Conservation (phyloP, 1,139 yeast species). For the Spathaspora sp. region DNA sequence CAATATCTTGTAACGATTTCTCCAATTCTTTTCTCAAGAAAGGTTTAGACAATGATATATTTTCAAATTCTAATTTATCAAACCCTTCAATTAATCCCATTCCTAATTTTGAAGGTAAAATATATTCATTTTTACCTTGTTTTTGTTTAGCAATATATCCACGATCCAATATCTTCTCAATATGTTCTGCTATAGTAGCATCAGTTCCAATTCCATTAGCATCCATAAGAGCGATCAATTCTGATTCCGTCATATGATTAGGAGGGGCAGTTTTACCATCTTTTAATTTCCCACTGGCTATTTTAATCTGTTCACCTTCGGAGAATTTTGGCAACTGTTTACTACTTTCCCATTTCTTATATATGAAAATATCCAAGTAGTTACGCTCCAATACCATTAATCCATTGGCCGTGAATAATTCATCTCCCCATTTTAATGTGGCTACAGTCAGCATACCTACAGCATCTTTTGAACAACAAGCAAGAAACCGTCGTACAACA, state of each 20-base stretch:
- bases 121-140: slow-evolving; percentile 32
- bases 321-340: slow-evolving; percentile 65
- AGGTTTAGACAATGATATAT: slow-evolving; percentile 82
- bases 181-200: slow-evolving; percentile 98
- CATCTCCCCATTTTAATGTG: slow-evolving; percentile 74
- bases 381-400: slow-evolving; percentile 69
- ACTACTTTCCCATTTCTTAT: slow-evolving; percentile 74
- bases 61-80: slow-evolving; percentile 70
- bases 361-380: slow-evolving; percentile 77
- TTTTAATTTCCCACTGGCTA: slow-evolving; percentile 57
- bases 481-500: slow-evolving; percentile 81
- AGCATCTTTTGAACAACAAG: slow-evolving; percentile 92
- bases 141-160: slow-evolving; percentile 61
- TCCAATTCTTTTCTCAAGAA: slow-evolving; percentile 81
- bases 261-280: slow-evolving; percentile 85
- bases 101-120: slow-evolving; percentile 83
- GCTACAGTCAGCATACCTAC: slow-evolving; percentile 69
- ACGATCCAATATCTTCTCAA: slow-evolving; percentile 70
- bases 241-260: slow-evolving; percentile 83
- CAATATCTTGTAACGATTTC: slow-evolving; percentile 60
- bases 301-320: slow-evolving; percentile 53
- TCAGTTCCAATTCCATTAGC: slow-evolving; percentile 98
- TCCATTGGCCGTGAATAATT: slow-evolving; percentile 69
- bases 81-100: slow-evolving; percentile 89
- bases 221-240: slow-evolving; percentile 91